These are phyloP conservation scores for Eimeria falciformis DNA, from an alignment of 169 alveolate genomes.

Conservation along the genomic window DNA sequence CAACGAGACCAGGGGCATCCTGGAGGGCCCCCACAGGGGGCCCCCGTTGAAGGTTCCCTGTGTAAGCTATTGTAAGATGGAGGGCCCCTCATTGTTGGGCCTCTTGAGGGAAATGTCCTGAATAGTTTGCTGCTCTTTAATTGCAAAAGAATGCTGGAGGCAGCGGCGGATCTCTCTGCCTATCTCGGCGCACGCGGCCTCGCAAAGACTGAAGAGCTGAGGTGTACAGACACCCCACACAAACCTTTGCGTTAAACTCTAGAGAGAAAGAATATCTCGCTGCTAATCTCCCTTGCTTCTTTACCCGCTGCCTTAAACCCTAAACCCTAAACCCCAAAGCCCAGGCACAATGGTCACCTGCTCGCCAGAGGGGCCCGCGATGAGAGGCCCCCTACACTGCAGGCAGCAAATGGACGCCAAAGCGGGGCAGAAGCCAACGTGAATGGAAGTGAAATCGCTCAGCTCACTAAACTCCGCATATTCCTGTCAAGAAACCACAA, in stretches of 20 bases:
- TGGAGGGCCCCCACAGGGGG: neutral
- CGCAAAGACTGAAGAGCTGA: constrained; percentile 53
- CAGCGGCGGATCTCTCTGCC: constrained; percentile 25
- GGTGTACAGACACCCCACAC: constrained; percentile 14
- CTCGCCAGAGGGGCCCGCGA: constrained; percentile 42
- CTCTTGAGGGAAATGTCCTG: neutral
- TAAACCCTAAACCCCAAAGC: neutral
- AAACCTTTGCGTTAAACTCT: too few species aligned
- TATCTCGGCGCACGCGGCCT: neutral
- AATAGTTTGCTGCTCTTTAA: neutral
- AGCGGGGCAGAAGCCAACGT: constrained; percentile 66
- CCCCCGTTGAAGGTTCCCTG: neutral
- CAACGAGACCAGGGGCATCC: neutral
- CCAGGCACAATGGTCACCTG: neutral
- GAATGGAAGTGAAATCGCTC: constrained; percentile 23
- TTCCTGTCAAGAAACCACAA: neutral
- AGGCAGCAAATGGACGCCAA: constrained; percentile 35
- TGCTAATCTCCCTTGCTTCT: too few species aligned
- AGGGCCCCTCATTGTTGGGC: neutral
- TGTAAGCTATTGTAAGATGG: too few species aligned
- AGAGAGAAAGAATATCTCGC: neutral
- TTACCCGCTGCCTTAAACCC: too few species aligned
- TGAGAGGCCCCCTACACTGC: constrained; percentile 64
- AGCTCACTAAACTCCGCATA: neutral
- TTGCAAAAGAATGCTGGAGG: neutral